phyloP scores from a whole-genome alignment of 73 alveolate species.

The Durusdinium trenchii region DNA sequence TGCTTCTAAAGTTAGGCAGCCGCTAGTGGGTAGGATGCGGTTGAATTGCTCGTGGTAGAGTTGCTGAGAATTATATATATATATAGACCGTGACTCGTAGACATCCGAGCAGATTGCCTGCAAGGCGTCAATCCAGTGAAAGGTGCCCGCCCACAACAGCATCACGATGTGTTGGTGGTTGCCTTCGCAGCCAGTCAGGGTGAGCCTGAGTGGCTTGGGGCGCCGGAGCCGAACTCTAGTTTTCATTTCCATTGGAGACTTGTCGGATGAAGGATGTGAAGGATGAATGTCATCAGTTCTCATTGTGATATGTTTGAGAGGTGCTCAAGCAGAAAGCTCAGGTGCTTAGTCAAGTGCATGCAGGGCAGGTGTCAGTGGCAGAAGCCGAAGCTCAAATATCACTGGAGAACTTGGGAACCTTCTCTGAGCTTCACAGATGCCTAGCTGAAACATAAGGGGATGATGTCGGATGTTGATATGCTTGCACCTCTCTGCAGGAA shows the following conservation, averaged over 20 bases:
- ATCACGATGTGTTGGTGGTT: conserved; percentile 65
- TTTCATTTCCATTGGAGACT: neutral
- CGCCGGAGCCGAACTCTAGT: neutral
- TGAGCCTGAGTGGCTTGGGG: conserved; percentile 95
- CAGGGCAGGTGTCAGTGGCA: conserved; percentile 60
- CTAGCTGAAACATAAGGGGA: neutral
- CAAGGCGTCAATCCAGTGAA: conserved; percentile 21
- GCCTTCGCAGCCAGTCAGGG: conserved; percentile 92
- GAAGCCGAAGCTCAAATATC: conserved; percentile 79
- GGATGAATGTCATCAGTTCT: neutral
- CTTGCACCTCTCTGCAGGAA: neutral
- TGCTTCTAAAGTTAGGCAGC: no score
- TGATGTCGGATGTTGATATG: neutral
- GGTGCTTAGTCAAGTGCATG: conserved; percentile 78
- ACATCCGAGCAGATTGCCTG: neutral
- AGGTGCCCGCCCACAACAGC: conserved; percentile 34
- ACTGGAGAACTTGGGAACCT: conserved; percentile 56
- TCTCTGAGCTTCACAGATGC: conserved; percentile 31
- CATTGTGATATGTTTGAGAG: neutral
- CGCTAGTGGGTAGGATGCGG: no score
- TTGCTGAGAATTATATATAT: no score
- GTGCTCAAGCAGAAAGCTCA: neutral
- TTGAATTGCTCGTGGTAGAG: no score
- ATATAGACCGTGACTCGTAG: neutral
- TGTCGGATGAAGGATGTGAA: neutral